These are phyloP conservation scores for Tuber borchii DNA, from an alignment of 495 filamentous ascomycete species.

Conservation along the genomic window DNA sequence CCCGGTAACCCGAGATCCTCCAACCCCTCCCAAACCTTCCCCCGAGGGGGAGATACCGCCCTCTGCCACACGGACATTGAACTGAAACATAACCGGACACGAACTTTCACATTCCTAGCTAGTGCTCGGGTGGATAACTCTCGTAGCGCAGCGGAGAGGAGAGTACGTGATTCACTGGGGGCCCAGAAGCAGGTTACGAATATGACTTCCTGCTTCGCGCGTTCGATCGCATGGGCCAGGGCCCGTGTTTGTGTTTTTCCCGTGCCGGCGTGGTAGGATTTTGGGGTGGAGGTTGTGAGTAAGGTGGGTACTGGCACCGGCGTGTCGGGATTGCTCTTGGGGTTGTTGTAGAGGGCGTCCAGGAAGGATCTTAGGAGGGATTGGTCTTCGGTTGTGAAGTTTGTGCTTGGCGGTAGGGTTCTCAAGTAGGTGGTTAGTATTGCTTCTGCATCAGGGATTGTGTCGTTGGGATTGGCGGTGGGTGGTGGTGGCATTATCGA, in stretches of 20 bases:
- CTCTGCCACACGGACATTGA: constrained; percentile 62
- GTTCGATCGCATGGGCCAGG: constrained; percentile 52
- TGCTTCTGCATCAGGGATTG: not conserved
- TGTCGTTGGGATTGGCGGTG: not conserved
- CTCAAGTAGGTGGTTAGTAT: not conserved
- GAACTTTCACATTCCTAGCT: constrained; percentile 42
- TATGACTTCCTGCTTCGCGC: constrained; percentile 57
- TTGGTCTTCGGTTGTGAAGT: not conserved
- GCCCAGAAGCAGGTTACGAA: constrained; percentile 77
- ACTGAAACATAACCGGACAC: constrained; percentile 59
- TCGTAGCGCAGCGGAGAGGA: constrained; percentile 49
- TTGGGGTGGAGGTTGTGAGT: constrained; percentile 46
- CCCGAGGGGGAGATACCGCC: constrained; percentile 55
- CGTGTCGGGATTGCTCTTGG: constrained; percentile 6
- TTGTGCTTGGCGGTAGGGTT: not conserved
- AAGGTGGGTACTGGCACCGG: constrained; percentile 40
- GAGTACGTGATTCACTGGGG: constrained; percentile 50
- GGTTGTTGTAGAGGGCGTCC: not conserved
- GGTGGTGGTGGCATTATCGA: not conserved
- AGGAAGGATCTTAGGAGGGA: not conserved
- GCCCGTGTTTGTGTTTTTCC: constrained; percentile 49
- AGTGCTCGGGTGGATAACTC: constrained; percentile 46
- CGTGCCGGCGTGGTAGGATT: constrained; percentile 52
- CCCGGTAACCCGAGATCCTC: constrained; percentile 55
- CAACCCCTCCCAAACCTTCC: constrained; percentile 57